Percentiles rank a stretch among this genome's conserved stretches.
phyloP scores from a whole-genome alignment of 306 rosid genomes.

The Cucurbita ficifolia region DNA sequence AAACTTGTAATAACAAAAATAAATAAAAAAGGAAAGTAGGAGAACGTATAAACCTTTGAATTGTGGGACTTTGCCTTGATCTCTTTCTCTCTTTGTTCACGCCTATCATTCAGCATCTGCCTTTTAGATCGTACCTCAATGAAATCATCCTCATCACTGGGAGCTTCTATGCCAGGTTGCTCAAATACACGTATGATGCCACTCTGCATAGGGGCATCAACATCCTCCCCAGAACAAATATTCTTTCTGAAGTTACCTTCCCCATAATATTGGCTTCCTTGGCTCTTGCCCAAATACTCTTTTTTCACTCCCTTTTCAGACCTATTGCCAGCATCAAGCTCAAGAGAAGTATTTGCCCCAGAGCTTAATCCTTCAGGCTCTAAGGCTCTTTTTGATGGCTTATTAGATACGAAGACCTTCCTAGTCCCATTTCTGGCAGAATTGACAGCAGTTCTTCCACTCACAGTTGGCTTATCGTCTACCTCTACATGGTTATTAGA shows the following conservation, averaged over 20 bases:
- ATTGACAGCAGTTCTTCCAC: slow-evolving; percentile 28
- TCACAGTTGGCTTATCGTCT: slow-evolving; percentile 34
- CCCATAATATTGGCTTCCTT: slow-evolving; percentile 32
- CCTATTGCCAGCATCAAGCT: slow-evolving; percentile 34
- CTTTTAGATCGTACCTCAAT: slow-evolving; percentile 95
- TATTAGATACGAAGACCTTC: slow-evolving; percentile 27
- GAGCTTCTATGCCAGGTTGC: slow-evolving; percentile 98
- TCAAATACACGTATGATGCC: slow-evolving; percentile 80
- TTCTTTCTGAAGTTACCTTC: slow-evolving; percentile 63
- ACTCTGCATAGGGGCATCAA: slow-evolving; percentile 75
- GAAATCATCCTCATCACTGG: slow-evolving; percentile 94
- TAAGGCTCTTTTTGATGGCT: slow-evolving; percentile 28
- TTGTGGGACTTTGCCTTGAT: slow-evolving; percentile 68
- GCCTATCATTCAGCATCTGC: slow-evolving; percentile 90
- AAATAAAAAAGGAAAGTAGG: background rate
- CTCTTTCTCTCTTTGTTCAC: slow-evolving; percentile 87
- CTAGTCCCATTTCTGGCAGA: slow-evolving; percentile 43
- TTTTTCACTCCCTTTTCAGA: slow-evolving; percentile 42
- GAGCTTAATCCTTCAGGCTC: slow-evolving; percentile 22
- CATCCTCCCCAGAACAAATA: slow-evolving; percentile 62
- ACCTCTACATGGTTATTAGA: slow-evolving; percentile 27
- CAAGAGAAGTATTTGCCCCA: slow-evolving; percentile 22
- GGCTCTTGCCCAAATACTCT: slow-evolving; percentile 30
- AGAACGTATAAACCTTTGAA: slow-evolving; percentile 35
- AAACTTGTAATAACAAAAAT: slow-evolving; percentile 3